phyloP scores from a whole-genome alignment of 495 filamentous ascomycete genomes.

The Penicillium simplicissimum region DNA sequence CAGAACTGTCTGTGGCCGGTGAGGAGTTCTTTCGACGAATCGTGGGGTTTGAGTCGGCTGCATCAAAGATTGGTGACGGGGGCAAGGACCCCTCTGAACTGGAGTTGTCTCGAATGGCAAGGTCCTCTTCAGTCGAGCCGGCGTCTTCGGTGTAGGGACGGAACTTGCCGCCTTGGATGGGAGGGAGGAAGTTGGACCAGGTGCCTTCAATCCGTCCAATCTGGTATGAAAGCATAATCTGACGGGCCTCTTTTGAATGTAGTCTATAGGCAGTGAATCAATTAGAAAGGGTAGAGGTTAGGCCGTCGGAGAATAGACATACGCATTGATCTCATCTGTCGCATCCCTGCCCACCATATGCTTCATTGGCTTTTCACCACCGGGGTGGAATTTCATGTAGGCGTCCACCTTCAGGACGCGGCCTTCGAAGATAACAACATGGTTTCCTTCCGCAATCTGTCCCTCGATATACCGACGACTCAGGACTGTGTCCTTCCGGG shows the following conservation, averaged over 20 bases:
- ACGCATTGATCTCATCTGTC: slow-evolving; percentile 93
- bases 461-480: slow-evolving; percentile 80
- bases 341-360: slow-evolving; percentile 98
- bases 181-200: slow-evolving; percentile 89
- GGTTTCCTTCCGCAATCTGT: slow-evolving; percentile 81
- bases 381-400: slow-evolving; percentile 87
- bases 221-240: slow-evolving; percentile 77
- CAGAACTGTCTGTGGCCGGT: slow-evolving; percentile 37
- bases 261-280: slow-evolving; percentile 58
- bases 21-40: slow-evolving; percentile 32
- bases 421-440: slow-evolving; percentile 76
- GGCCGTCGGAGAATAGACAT: slow-evolving; percentile 40
- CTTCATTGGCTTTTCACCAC: slow-evolving; percentile 86
- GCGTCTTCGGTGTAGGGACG: slow-evolving; percentile 52
- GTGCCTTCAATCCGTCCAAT: slow-evolving; percentile 80
- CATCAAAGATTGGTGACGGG: slow-evolving; percentile 69
- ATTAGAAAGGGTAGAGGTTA: background rate
- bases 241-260: slow-evolving; percentile 75
- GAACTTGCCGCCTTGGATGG: slow-evolving; percentile 90
- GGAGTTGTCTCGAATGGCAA: slow-evolving; percentile 32
- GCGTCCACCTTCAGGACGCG: slow-evolving; percentile 84
- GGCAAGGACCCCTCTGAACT: slow-evolving; percentile 35
- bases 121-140: slow-evolving; percentile 37
- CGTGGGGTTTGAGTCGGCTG: slow-evolving; percentile 38
- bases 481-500: slow-evolving; percentile 53